Base-by-base conservation (phyloP, 1,139 yeast species). In the Lodderomyces beijingensis region DNA sequence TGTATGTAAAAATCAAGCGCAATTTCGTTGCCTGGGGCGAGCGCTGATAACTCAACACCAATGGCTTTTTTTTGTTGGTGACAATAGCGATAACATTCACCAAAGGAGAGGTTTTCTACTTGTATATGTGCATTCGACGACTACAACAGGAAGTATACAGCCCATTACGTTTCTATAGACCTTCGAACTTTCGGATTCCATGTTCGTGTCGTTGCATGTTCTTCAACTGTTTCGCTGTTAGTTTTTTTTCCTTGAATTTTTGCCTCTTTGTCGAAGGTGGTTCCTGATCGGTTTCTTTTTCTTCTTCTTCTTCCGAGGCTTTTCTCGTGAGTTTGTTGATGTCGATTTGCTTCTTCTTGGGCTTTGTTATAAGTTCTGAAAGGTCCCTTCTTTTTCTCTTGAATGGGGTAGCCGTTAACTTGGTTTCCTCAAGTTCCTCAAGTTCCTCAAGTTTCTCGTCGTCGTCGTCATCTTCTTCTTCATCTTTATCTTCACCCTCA, bases 181-280 rank as follows among this genome's bases (percentile, higher is more conserved):
- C 87, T n/a, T 79, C 87, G 45, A 81, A 81, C 40, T 60, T 70
- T 27, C 74, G 65, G 35, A 83, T 82, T 0, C 91, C 89, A 42
- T 79, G 84, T 38, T 77, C 79, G 33, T 72, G 78, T 30, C 61
- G 65, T 40, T 71, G 78, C 45, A 62, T 49, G 39, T 73, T 74
- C 31, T 67, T 58, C 31, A 67, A 47, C 42, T 70, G 77, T 39
- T 72, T 74, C 25, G 71, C 59, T 3, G 70, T 55, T 34, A 70
- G 36, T 32, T 64, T 61, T 39, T 62, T 64, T 21, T 57, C 57
- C 40, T 51, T 51, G 25, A 44, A 45, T 44, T 57, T 59, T 40
- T 44, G 49, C 39, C 58, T 60, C 45, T 53, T 60, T 35, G 37
- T 16, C 11, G 9, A 19, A n/a, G 44, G 42, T 30, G 10, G 9